A percentile compares a stretch with the other conserved stretches of the same genome.
These are phyloP conservation scores for Wickerhamiella dianesei DNA, from an alignment of 805 yeast species.

Conservation along the genomic window DNA sequence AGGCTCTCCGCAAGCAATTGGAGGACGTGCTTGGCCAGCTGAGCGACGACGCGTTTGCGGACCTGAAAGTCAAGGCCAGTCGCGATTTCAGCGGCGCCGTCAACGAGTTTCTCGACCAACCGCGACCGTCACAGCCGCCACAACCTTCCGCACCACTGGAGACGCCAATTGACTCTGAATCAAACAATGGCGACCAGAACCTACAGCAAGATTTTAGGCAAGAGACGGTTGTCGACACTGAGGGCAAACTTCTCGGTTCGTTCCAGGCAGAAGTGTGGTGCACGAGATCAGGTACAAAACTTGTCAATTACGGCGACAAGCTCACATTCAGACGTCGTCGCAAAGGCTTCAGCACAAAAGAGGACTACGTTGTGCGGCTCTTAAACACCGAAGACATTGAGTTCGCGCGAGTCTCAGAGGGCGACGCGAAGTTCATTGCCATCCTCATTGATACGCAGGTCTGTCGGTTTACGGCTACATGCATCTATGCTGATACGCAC, in stretches of 20 bases:
- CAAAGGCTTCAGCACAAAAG: conserved; percentile 5
- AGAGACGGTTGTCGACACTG: not conserved
- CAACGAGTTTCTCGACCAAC: conserved; percentile 18
- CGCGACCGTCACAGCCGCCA: not conserved
- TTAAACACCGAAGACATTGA: conserved; percentile 34
- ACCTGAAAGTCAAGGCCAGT: conserved; percentile 14
- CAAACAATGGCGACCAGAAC: not conserved
- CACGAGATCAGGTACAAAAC: conserved; percentile 23
- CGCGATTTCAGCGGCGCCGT: conserved; percentile 21
- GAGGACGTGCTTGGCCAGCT: conserved; percentile 22
- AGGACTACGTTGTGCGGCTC: conserved; percentile 24
- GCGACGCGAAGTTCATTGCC: conserved; percentile 47
- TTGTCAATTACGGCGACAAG: conserved; percentile 24
- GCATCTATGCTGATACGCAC: conserved; percentile 44
- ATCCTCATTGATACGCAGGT: conserved; percentile 48
- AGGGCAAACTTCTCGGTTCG: conserved; percentile 23
- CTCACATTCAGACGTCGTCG: conserved; percentile 19
- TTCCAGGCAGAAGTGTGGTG: conserved; percentile 28
- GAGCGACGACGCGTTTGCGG: conserved; percentile 9
- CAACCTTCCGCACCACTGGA: not conserved
- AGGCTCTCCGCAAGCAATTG: conserved; percentile 11
- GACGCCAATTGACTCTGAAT: conserved; percentile 1
- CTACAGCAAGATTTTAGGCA: conserved; percentile 16
- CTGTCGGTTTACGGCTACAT: conserved; percentile 41
- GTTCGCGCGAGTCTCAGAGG: conserved; percentile 65